Percentiles rank a stretch among this genome's conserved stretches.
phyloP scores from a whole-genome alignment of 176 grass and related monocot genomes.

The Pharus latifolius region DNA sequence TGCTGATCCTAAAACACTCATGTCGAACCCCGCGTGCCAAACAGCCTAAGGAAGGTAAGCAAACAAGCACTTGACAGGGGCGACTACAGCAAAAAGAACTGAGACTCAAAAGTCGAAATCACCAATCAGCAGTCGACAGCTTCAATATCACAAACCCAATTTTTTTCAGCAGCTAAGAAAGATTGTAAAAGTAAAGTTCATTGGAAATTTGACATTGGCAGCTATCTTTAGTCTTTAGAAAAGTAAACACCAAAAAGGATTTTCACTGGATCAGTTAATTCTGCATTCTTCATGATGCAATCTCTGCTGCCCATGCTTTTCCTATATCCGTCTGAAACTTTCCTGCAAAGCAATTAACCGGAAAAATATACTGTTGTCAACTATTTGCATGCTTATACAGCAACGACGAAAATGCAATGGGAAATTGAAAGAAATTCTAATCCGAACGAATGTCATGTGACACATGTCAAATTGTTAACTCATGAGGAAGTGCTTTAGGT shows the following conservation, averaged over 20 bases:
- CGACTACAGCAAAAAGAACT: not conserved
- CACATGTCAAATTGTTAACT: not conserved
- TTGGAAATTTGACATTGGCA: not conserved
- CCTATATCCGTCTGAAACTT: constrained; percentile 96
- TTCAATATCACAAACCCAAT: not conserved
- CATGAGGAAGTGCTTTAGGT: not conserved
- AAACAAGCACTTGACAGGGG: not conserved
- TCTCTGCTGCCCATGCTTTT: constrained; percentile 89
- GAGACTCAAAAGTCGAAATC: no score
- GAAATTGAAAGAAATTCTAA: not conserved
- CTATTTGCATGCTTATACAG: not conserved
- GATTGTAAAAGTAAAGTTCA: not conserved
- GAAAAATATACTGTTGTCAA: not conserved
- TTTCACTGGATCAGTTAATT: not conserved
- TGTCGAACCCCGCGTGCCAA: not conserved
- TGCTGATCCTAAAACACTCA: not conserved
- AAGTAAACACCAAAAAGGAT: not conserved
- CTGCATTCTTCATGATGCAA: constrained; percentile 70
- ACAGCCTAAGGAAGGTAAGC: not conserved
- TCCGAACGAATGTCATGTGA: not conserved
- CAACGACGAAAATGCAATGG: not conserved
- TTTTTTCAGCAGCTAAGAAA: not conserved
- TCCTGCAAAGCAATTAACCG: constrained; percentile 27
- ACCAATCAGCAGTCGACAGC: no score
- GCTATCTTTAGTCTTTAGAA: not conserved